A percentile compares a stretch with the other conserved stretches of the same genome.
phyloP scores from a whole-genome alignment of 2,329 filamentous ascomycete genomes.

The Ophiostoma sp. region DNA sequence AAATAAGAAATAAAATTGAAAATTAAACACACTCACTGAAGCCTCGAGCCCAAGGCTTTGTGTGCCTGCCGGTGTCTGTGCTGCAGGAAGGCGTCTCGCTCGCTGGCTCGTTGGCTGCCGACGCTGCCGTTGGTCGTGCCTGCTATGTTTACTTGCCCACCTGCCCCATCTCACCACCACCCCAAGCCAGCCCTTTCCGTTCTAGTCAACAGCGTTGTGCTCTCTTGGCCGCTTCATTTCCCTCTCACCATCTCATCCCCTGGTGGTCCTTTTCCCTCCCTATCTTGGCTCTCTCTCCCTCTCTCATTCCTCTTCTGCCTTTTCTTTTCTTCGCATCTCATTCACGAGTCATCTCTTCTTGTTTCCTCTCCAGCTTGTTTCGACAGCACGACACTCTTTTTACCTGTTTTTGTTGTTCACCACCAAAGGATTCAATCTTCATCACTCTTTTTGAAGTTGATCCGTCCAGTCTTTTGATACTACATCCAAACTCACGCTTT shows the following conservation, averaged over 20 bases:
- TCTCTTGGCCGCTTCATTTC: conserved; percentile 9
- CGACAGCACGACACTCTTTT: conserved; percentile 29
- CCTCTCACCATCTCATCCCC: conserved; percentile 17
- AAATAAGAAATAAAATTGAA: background rate
- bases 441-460: conserved; percentile 41
- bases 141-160: conserved; percentile 9
- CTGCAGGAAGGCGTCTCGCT: conserved; percentile 12
- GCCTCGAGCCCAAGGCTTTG: conserved; percentile 1
- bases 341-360: conserved; percentile 14
- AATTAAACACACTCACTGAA: background rate
- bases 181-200: conserved; percentile 11
- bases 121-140: background rate
- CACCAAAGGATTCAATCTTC: conserved; percentile 40
- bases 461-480: conserved; percentile 44
- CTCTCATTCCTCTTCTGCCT: background rate
- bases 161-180: conserved; percentile 9
- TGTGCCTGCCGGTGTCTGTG: background rate
- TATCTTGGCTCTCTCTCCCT: conserved; percentile 15
- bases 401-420: conserved; percentile 29
- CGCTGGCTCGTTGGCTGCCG: background rate
- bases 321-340: conserved; percentile 10
- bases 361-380: conserved; percentile 16
- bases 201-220: conserved; percentile 16
- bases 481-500: conserved; percentile 9
- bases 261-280: conserved; percentile 15